Evolutionary conservation across 176 grass and related monocot species (phyloP), one percentile per base, ranked within the genome.

Genomic region (Oropetium thomaeum): DNA sequence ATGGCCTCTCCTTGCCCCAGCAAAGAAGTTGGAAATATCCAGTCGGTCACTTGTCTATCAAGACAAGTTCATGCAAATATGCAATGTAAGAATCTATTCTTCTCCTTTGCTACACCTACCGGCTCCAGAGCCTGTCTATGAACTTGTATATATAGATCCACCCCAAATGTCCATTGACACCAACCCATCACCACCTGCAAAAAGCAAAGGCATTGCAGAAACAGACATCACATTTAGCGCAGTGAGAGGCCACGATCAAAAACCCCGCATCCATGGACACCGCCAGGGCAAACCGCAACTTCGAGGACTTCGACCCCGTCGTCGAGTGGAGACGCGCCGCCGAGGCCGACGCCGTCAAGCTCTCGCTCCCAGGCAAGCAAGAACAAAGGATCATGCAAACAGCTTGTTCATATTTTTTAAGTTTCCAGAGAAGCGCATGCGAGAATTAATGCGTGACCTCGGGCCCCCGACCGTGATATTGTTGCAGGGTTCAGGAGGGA

Each of bases 401-500:
- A n/a, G n/a, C n/a, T n/a, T n/a, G 4, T 10, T 5, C 10, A 26
- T 14, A 1, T 48, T n/a, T 8, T 0, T 49, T n/a, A 5, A 49
- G n/a, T 69, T 31, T 31, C 27, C 43, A 48, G 27, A 32, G 43
- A 69, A 20, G n/a, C 7, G n/a, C 67, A 40, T 61, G 40, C 30
- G 29, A 8, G 20, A 55, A 31, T 11, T 52, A n/a, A 14, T 42
- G 20, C 12, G 15, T 53, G 10, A n/a, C n/a, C n/a, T n/a, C n/a
- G n/a, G n/a, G n/a, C n/a, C n/a, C n/a, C n/a, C n/a, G n/a, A n/a
- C n/a, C n/a, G n/a, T n/a, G n/a, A n/a, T n/a, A n/a, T 12, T 14
- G 23, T 17, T 62, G 78, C 82, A 98, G 95, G 82, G 33, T 98
- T 84, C 79, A 98, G 65, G 81, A 70, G 19, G 68, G 91, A 92